These are phyloP conservation scores for Nicotiana benthamiana DNA, from an alignment of 257 asterid genomes.

Conservation along the genomic window DNA sequence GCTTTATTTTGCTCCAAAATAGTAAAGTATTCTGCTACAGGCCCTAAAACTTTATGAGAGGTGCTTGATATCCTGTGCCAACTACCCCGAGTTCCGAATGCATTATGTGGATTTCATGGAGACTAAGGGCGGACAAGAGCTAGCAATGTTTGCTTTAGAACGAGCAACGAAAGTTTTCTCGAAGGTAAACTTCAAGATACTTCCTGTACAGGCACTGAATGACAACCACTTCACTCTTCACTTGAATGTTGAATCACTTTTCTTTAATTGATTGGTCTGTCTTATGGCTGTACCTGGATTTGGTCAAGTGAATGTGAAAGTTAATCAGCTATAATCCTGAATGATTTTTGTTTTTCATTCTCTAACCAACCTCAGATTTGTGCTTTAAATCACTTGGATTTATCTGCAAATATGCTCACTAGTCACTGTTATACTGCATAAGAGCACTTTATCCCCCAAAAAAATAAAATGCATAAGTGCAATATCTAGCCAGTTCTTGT, in stretches of 20 bases:
- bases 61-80: slow-evolving; percentile 90
- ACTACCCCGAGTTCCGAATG: slow-evolving; percentile 86
- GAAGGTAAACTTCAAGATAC: slow-evolving; percentile 39
- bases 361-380: not conserved
- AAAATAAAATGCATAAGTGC: not conserved
- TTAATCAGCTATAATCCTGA: not conserved
- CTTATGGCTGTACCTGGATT: not conserved
- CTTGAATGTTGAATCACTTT: slow-evolving; percentile 2
- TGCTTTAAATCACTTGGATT: not conserved
- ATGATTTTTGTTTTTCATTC: not conserved
- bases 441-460: not conserved
- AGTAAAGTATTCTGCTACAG: slow-evolving; percentile 29
- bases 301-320: not conserved
- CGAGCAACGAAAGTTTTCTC: slow-evolving; percentile 68
- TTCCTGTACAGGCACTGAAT: not conserved
- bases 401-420: not conserved
- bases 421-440: not conserved
- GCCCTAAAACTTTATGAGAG: slow-evolving; percentile 75
- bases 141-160: slow-evolving; percentile 62
- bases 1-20: slow-evolving; percentile 3
- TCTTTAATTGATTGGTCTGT: not conserved
- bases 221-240: not conserved
- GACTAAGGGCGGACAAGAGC: slow-evolving; percentile 68
- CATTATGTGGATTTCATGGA: slow-evolving; percentile 83
- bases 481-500: not conserved